phyloP scores from a whole-genome alignment of 2,329 filamentous ascomycete species.

The Fusarium burgessii region DNA sequence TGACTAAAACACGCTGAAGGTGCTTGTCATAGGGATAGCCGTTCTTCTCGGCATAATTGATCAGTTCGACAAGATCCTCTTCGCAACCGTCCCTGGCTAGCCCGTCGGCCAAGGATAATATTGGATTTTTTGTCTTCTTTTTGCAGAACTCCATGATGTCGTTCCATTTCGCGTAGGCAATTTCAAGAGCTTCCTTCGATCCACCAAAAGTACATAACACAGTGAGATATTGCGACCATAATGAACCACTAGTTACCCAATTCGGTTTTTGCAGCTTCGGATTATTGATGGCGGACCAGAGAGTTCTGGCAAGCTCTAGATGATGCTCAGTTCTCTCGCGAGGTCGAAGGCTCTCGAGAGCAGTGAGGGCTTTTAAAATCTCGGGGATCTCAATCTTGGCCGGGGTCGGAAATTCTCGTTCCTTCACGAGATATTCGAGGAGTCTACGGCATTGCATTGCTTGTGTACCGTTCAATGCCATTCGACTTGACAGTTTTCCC shows the following conservation, averaged over 20 bases:
- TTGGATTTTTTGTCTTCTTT: slow-evolving; percentile 39
- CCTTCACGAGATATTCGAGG: slow-evolving; percentile 67
- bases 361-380: slow-evolving; percentile 57
- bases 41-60: slow-evolving; percentile 62
- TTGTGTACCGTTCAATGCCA: slow-evolving; percentile 73
- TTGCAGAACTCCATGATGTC: slow-evolving; percentile 37
- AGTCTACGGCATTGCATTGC: slow-evolving; percentile 68
- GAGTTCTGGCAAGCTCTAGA: slow-evolving; percentile 58
- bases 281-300: slow-evolving; percentile 53
- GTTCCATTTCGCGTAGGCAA: slow-evolving; percentile 53
- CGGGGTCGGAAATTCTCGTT: slow-evolving; percentile 29
- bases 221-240: slow-evolving; percentile 50
- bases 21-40: slow-evolving; percentile 58
- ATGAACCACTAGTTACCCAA: slow-evolving; percentile 29
- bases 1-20: slow-evolving; percentile 67
- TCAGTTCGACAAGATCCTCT: slow-evolving; percentile 67
- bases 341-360: slow-evolving; percentile 56
- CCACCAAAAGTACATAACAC: slow-evolving; percentile 67
- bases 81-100: slow-evolving; percentile 71
- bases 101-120: slow-evolving; percentile 60
- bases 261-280: slow-evolving; percentile 35
- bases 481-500: slow-evolving; percentile 61
- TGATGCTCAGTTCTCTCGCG: slow-evolving; percentile 60
- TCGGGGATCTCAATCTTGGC: slow-evolving; percentile 51
- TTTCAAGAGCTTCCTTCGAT: slow-evolving; percentile 63